Evolutionary conservation across 371 early-diverging fungal species (phyloP), one percentile per base, ranked within the genome.

Genomic region (Mortierella sp.): DNA sequence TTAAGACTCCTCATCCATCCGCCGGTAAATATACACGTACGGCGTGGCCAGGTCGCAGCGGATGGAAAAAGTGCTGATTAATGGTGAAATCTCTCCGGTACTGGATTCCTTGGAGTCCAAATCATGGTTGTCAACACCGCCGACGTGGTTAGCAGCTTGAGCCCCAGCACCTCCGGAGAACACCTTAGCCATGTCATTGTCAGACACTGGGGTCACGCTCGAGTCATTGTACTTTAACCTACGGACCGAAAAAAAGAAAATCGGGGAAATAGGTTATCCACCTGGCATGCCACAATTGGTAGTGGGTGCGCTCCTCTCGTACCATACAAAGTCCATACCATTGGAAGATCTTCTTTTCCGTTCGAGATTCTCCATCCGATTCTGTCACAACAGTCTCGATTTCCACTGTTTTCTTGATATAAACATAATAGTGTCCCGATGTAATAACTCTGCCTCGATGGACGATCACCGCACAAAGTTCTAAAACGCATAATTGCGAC

Each of bases 181-280:
- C 8, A 73, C 19, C 19, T 50, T 48, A 1, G 47, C 58, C 68
- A 73, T 73, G n/a, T 67, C 68, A 18, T 64, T 61, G 6, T 68
- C 64, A 13, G 74, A 64, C 3, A 64, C 50, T 2, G 65, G 65
- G 7, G 64, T 61, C 28, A 73, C 74, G 0, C n/a, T 31, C 24
- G 64, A 53, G 43, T 73, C 74, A 18, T 73, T 73, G 61, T 68
- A 73, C 51, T 67, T 67, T 13, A 73, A 24, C 74, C 74, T 73
- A 64, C 3, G n/a, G 14, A 12, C 14, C 4, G 18, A 14, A 5
- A 2, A 16, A 30, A 46, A 31, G 10, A 34, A 13, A 3, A 19
- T n/a, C n/a, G n/a, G n/a, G n/a, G n/a, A n/a, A n/a, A n/a, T n/a
- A n/a, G n/a, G n/a, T n/a, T n/a, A n/a, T n/a, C n/a, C n/a, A n/a